These are phyloP conservation scores for Spizellomyces punctatus DNA, from an alignment of 192 early-diverging fungal species.

Conservation along the genomic window DNA sequence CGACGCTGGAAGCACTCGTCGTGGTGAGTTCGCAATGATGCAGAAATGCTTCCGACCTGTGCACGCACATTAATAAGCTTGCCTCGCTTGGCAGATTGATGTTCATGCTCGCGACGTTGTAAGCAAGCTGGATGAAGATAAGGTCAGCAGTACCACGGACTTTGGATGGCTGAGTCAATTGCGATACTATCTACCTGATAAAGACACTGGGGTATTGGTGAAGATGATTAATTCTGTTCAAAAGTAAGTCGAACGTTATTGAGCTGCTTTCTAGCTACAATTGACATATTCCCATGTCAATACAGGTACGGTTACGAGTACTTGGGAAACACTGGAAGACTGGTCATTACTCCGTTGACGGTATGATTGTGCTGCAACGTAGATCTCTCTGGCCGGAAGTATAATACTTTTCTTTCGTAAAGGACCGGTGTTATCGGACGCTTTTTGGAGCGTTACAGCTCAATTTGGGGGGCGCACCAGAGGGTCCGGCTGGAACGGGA, in stretches of 20 bases:
- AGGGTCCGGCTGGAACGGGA: conserved; percentile 64
- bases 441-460: conserved; percentile 63
- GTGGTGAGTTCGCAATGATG: conserved; percentile 34
- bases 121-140: conserved; percentile 46
- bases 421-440: conserved; percentile 62
- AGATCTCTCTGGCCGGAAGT: not conserved
- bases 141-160: conserved; percentile 45
- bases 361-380: not conserved
- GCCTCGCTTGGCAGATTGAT: conserved; percentile 47
- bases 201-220: conserved; percentile 54
- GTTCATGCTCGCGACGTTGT: conserved; percentile 65
- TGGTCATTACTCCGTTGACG: conserved; percentile 64
- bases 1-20: conserved; percentile 58
- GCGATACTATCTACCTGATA: conserved; percentile 60
- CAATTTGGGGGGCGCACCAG: conserved; percentile 65
- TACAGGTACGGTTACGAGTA: conserved; percentile 62
- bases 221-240: conserved; percentile 70
- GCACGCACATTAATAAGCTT: not conserved
- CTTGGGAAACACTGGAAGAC: conserved; percentile 58
- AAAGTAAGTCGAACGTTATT: conserved; percentile 25
- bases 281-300: not conserved
- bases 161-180: conserved; percentile 62
- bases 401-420: not conserved
- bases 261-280: not conserved
- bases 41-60: conserved; percentile 14